Percentiles rank a stretch among this genome's conserved stretches.
phyloP scores from a whole-genome alignment of 352 stramenopile genomes.

The Phytophthora colocasiae region DNA sequence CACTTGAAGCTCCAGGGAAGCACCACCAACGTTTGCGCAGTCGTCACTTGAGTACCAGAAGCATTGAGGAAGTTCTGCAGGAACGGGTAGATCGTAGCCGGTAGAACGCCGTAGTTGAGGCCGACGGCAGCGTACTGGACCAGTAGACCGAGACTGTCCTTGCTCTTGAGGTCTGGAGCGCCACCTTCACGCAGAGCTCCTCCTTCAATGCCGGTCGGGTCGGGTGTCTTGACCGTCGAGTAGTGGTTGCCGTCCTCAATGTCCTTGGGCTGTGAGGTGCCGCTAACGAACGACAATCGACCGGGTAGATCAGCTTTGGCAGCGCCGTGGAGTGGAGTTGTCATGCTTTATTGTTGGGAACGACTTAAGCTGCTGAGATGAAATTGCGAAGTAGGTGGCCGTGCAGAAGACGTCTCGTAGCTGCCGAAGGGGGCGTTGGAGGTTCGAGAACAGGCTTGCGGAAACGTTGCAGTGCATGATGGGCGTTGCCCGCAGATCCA shows the following conservation, averaged over 20 bases:
- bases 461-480: too few species aligned
- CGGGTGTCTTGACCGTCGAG: conserved; percentile 9
- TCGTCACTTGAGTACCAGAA: conserved; percentile 23
- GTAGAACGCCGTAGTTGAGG: conserved; percentile 35
- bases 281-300: conserved; percentile 26
- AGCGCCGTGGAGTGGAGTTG: neutral
- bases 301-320: conserved; percentile 13
- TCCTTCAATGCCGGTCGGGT: conserved; percentile 12
- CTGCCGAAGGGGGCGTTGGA: too few species aligned
- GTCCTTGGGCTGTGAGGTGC: conserved; percentile 22
- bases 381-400: neutral
- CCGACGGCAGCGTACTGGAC: conserved; percentile 36
- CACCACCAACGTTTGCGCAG: conserved; percentile 41
- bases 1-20: conserved; percentile 55
- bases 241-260: conserved; percentile 18
- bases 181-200: conserved; percentile 33
- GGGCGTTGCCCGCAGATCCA: too few species aligned
- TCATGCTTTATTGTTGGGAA: neutral
- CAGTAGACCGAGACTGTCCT: conserved; percentile 38
- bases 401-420: neutral
- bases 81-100: conserved; percentile 42
- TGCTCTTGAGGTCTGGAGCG: conserved; percentile 24
- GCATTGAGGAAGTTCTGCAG: conserved; percentile 40
- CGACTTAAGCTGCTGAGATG: neutral
- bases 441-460: too few species aligned